A percentile compares a stretch with the other conserved stretches of the same genome.
Conservation (phyloP, 2,329 filamentous ascomycete species). For the Penicillium vulpinum region DNA sequence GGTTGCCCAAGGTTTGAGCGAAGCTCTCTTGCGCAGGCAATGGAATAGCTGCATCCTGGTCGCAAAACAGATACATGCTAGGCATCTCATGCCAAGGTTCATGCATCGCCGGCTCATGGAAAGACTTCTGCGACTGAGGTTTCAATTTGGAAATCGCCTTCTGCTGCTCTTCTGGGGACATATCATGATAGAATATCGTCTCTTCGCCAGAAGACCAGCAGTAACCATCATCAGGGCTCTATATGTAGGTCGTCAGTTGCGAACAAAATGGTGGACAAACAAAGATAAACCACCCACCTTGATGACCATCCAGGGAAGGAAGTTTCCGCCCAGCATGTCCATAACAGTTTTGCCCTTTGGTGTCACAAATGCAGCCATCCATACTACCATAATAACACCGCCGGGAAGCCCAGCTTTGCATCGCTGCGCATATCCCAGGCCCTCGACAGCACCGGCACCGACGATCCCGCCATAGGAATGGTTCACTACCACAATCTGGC, state of each 20-base stretch:
- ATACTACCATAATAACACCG: conserved; percentile 33
- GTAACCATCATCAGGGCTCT: conserved; percentile 19
- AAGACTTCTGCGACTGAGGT: conserved; percentile 26
- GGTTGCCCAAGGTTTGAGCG: conserved; percentile 27
- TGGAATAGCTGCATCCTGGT: conserved; percentile 36
- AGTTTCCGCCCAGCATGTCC: conserved; percentile 27
- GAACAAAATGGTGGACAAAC: no score
- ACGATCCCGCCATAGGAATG: conserved; percentile 36
- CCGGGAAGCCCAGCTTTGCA: conserved; percentile 23
- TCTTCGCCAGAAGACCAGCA: conserved; percentile 16
- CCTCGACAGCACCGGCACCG: conserved; percentile 28
- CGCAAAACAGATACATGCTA: conserved; percentile 37
- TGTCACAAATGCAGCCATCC: conserved; percentile 36
- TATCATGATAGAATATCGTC: conserved; percentile 33
- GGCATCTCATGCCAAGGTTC: conserved; percentile 39
- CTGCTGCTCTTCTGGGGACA: conserved; percentile 24
- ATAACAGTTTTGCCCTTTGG: conserved; percentile 33
- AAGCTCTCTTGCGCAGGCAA: conserved; percentile 33
- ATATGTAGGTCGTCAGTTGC: neutral
- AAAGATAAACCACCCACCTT: conserved; percentile 12
- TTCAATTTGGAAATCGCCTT: conserved; percentile 24
- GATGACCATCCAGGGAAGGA: conserved; percentile 29
- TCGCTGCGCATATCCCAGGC: conserved; percentile 26
- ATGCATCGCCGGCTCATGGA: conserved; percentile 25
- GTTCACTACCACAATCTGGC: conserved; percentile 27